Evolutionary conservation across 208 protist genomes (phyloP).

Genomic region (Trypanosoma mega): DNA sequence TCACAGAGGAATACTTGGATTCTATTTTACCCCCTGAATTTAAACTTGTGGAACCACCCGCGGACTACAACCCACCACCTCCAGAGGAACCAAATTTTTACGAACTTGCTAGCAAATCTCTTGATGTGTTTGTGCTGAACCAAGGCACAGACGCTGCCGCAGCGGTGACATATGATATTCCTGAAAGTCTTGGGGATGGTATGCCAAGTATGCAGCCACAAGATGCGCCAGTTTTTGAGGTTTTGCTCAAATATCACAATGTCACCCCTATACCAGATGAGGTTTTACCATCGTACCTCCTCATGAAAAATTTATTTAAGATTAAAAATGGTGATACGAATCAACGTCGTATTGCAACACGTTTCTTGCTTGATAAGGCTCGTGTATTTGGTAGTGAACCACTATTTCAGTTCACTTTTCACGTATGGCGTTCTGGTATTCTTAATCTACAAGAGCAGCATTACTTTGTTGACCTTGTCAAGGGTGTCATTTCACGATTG

Average conservation of each 20-base stretch:
- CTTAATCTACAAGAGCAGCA: constrained; percentile 98
- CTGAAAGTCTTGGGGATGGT: constrained; percentile 78
- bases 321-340: constrained; percentile 99
- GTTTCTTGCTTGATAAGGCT: constrained; percentile 98
- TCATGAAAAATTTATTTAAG: constrained; percentile 98
- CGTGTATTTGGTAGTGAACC: constrained; percentile 96
- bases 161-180: constrained; percentile 76
- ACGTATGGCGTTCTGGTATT: constrained; percentile 96
- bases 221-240: constrained; percentile 96
- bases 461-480: constrained; percentile 98
- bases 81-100: constrained; percentile 90
- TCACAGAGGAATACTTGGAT: constrained; percentile 81
- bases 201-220: constrained; percentile 97
- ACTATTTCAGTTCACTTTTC: constrained; percentile 98
- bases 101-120: constrained; percentile 64
- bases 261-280: constrained; percentile 86
- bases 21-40: constrained; percentile 68
- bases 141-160: constrained; percentile 30
- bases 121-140: constrained; percentile 57
- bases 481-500: constrained; percentile 98
- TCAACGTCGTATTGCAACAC: constrained; percentile 95
- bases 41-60: constrained; percentile 62
- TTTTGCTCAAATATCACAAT: constrained; percentile 92
- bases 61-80: constrained; percentile 77
- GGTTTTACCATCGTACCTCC: constrained; percentile 93